Evolutionary conservation across 352 stramenopile genomes (phyloP).

Genomic region (Phytopythium vexans): DNA sequence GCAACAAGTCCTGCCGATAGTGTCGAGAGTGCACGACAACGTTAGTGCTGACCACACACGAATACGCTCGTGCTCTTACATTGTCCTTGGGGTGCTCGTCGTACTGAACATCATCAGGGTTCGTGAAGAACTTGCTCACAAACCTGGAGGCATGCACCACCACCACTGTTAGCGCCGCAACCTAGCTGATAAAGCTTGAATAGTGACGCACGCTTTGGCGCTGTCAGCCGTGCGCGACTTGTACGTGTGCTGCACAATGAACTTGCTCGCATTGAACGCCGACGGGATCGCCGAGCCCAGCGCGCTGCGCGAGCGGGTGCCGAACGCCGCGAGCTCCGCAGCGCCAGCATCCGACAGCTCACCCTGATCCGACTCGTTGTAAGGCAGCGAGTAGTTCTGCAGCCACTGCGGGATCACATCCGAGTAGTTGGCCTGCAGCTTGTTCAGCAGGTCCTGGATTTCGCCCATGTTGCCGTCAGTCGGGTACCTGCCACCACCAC

Average conservation of each 20-base stretch:
- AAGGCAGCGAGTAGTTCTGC: constrained; percentile 51
- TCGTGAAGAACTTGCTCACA: constrained; percentile 51
- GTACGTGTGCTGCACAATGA: constrained; percentile 57
- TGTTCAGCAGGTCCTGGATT: constrained; percentile 33
- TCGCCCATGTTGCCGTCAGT: constrained; percentile 48
- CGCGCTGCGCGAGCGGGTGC: constrained; percentile 25
- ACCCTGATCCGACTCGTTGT: constrained; percentile 45
- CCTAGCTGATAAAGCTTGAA: background rate
- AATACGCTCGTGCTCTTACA: constrained; percentile 9
- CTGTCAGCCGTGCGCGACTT: constrained; percentile 54
- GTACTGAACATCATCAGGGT: constrained; percentile 45
- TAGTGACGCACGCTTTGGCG: constrained; percentile 41
- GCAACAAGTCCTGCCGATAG: constrained; percentile 31
- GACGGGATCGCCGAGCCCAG: constrained; percentile 6
- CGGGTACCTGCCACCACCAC: constrained; percentile 28
- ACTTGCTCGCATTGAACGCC: constrained; percentile 28
- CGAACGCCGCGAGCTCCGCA: constrained; percentile 38
- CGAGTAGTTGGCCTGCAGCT: constrained; percentile 39
- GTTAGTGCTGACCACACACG: background rate
- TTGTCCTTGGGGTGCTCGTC: constrained; percentile 45
- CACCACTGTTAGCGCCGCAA: background rate
- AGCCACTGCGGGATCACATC: constrained; percentile 45
- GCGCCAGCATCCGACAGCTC: constrained; percentile 29
- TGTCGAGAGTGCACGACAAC: background rate
- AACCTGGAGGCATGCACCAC: constrained; percentile 30